Base-by-base conservation (phyloP, 2,329 filamentous ascomycete species). In the Apiospora marii region DNA sequence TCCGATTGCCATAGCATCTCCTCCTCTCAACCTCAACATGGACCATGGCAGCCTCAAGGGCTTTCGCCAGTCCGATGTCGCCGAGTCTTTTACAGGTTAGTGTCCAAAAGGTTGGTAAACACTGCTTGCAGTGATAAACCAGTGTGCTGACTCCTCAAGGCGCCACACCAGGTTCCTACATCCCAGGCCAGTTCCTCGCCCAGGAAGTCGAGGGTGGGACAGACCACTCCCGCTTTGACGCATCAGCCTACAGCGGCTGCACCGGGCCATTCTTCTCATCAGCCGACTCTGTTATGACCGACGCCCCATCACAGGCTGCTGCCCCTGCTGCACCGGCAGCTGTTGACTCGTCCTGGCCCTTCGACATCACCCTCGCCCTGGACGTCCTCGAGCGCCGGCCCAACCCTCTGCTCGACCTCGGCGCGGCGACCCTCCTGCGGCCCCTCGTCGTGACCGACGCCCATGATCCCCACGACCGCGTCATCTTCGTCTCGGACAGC, bases 391-490 rank as follows among this genome's bases (percentile, higher is more conserved):
- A 93, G 1, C 92, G 92, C 1, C 89, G 95, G 73, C 91, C 92
- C 49, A 91, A 95, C 73, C 93, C 94, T 0, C 91, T 94, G 78
- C 94, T 97, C 72, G 92, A 95, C 74, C 93, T 98, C 51, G 95
- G 94, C 22, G 92, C 94, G 2, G 94, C 97, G 27, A 95, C 98
- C 81, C 87, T 97, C 83, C 97, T 95, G 0, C 97, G 95, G 80
- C 94, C 95, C 1, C 98, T 98, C 81, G 93, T 97, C 37, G 93
- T 98, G 8, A 97, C 94, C 81, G 94, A 97, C 81, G 90, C 94
- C 19, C 90, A 91, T 27, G 89, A 92, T 82, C 91, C 94, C 75
- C 95, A 98, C 82, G 91, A 92, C 73, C 95, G 95, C 0, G 97
- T 98, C 75, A 91, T 97, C 22, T 98, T 97, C 80, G 95, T 95